phyloP scores from a whole-genome alignment of 2,329 filamentous ascomycete genomes.

The Colletotrichum abscissum region DNA sequence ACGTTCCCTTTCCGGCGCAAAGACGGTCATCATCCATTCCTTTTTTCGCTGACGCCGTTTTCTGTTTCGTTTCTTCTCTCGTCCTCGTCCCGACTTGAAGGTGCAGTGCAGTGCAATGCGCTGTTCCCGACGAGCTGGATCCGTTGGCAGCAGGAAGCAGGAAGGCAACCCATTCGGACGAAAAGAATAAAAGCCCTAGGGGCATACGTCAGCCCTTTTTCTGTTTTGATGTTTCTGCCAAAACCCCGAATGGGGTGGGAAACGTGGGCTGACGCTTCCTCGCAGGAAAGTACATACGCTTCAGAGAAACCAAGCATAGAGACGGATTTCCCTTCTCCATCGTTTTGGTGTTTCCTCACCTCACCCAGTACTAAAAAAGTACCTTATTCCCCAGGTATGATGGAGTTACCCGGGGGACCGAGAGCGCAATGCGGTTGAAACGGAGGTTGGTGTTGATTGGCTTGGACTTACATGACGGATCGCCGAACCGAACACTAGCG shows the following conservation, averaged over 20 bases:
- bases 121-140: neutral
- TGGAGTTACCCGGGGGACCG: constrained; percentile 22
- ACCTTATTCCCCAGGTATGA: neutral
- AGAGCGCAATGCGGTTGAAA: constrained; percentile 15
- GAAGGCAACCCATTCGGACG: neutral
- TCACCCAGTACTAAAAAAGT: neutral
- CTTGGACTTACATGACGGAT: constrained; percentile 8
- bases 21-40: neutral
- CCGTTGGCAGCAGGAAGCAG: neutral
- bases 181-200: neutral
- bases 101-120: neutral
- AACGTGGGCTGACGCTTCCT: neutral
- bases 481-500: constrained; percentile 26
- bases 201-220: neutral
- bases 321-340: neutral
- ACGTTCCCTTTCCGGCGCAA: constrained; percentile 5
- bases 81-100: neutral
- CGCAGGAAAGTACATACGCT: neutral
- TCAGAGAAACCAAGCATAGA: neutral
- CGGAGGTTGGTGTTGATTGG: constrained; percentile 16
- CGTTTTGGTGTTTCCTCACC: neutral
- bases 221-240: neutral
- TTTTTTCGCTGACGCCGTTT: neutral
- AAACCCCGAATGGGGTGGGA: neutral
- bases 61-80: neutral